A percentile compares a stretch with the other conserved stretches of the same genome.
phyloP scores from a whole-genome alignment of 2,329 filamentous ascomycete genomes.

The Calonectria montana region DNA sequence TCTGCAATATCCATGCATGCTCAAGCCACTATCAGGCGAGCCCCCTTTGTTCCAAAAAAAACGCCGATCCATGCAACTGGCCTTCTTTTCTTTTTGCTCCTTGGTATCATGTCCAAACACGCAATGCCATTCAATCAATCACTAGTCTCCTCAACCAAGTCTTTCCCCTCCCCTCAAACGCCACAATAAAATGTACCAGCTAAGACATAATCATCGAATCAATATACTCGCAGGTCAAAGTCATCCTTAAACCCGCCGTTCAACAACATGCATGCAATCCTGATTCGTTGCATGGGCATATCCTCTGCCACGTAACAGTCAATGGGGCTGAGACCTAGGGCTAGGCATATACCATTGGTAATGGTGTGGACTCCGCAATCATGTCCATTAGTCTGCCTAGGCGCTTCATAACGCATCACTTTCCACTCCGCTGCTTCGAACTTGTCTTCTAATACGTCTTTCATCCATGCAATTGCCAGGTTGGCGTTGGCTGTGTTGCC shows the following conservation, averaged over 20 bases:
- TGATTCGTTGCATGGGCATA: slow-evolving; percentile 69
- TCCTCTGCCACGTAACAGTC: slow-evolving; percentile 62
- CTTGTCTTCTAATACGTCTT: slow-evolving; percentile 63
- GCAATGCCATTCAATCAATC: slow-evolving; percentile 25
- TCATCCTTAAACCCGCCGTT: slow-evolving; percentile 74
- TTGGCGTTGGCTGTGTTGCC: slow-evolving; percentile 55
- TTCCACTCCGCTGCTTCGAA: slow-evolving; percentile 72
- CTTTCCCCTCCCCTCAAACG: slow-evolving; percentile 30
- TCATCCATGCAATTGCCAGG: slow-evolving; percentile 65
- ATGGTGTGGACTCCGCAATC: slow-evolving; percentile 85
- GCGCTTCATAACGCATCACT: slow-evolving; percentile 60
- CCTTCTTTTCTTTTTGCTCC: slow-evolving; percentile 12
- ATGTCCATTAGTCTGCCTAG: slow-evolving; percentile 72
- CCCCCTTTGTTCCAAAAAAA: slow-evolving; percentile 26
- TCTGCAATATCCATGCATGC: slow-evolving; percentile 18
- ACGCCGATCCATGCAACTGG: slow-evolving; percentile 35
- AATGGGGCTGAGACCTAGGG: slow-evolving; percentile 64
- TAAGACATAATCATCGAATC: slow-evolving; percentile 28
- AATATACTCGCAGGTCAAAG: slow-evolving; percentile 61
- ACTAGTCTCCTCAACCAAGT: slow-evolving; percentile 14
- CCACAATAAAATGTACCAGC: slow-evolving; percentile 25
- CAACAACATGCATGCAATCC: slow-evolving; percentile 73
- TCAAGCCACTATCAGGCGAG: slow-evolving; percentile 27
- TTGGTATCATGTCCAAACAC: slow-evolving; percentile 41
- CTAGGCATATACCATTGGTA: slow-evolving; percentile 75